Conservation (phyloP, 352 stramenopile genomes). For the Albugo laibachii region DNA sequence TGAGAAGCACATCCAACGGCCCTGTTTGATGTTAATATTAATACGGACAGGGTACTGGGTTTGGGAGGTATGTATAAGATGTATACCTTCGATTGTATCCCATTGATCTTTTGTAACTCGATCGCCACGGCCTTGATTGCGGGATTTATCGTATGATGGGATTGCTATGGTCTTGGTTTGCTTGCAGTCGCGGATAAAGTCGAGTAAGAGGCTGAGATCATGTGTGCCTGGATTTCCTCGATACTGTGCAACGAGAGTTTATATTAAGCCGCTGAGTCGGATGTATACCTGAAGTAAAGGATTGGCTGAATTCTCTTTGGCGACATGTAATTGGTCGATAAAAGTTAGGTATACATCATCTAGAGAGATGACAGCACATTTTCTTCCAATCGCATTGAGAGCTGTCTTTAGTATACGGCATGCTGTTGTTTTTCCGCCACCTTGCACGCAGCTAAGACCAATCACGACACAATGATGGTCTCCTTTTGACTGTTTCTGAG, state of each 20-base stretch:
- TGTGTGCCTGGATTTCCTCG: conserved; percentile 70
- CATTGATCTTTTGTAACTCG: conserved; percentile 32
- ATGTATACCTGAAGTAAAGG: conserved; percentile 58
- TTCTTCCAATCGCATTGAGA: conserved; percentile 24
- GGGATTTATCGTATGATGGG: conserved; percentile 67
- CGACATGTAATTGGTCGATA: conserved; percentile 38
- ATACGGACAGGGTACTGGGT: neutral
- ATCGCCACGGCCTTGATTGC: conserved; percentile 47
- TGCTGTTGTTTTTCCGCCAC: conserved; percentile 69
- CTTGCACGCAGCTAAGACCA: conserved; percentile 66
- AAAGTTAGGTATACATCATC: conserved; percentile 70
- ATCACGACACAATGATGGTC: conserved; percentile 33
- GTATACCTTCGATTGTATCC: conserved; percentile 29
- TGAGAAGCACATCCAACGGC: conserved; percentile 54
- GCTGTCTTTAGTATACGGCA: conserved; percentile 46
- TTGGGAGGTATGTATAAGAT: neutral
- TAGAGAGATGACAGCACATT: conserved; percentile 54
- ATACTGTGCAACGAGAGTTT: conserved; percentile 16
- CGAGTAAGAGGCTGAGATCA: conserved; percentile 41
- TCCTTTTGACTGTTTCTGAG: conserved; percentile 10
- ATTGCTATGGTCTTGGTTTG: conserved; percentile 22
- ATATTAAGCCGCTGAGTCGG: neutral
- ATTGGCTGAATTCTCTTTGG: conserved; percentile 32
- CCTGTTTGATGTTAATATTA: conserved; percentile 13
- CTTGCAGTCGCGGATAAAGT: conserved; percentile 38